A percentile compares a stretch with the other conserved stretches of the same genome.
phyloP scores from a whole-genome alignment of 257 asterid species.

The Cinchona pubescens region DNA sequence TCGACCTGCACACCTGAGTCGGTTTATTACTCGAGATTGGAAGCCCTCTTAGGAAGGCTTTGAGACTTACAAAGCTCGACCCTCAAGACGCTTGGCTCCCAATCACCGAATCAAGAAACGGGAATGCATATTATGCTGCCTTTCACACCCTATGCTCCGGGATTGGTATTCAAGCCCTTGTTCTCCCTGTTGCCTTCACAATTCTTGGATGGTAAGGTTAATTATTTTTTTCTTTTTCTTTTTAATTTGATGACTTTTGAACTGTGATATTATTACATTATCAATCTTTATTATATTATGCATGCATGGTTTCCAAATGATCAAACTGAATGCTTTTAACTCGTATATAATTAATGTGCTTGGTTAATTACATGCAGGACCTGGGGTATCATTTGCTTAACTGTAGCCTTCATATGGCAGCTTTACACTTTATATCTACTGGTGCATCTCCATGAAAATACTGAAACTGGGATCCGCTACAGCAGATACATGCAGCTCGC shows the following conservation, averaged over 20 bases:
- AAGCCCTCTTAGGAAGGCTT: constrained; percentile 71
- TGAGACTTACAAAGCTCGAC: constrained; percentile 67
- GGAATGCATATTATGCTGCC: constrained; percentile 79
- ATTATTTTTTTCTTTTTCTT: too few relatives aligned
- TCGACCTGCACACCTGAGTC: constrained; percentile 46
- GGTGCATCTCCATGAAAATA: constrained; percentile 78
- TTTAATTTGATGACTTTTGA: too few relatives aligned
- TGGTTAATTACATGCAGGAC: too few relatives aligned
- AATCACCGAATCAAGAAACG: constrained; percentile 79
- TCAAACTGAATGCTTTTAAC: not conserved
- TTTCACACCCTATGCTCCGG: constrained; percentile 89
- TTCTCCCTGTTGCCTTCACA: constrained; percentile 88
- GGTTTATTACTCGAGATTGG: constrained; percentile 75
- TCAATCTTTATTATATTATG: not conserved
- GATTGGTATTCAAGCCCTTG: constrained; percentile 85
- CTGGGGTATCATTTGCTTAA: constrained; percentile 66
- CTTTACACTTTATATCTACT: constrained; percentile 68
- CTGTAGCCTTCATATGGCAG: constrained; percentile 83
- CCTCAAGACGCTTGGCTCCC: constrained; percentile 95
- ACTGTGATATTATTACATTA: not conserved
- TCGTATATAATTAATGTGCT: not conserved
- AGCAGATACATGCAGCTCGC: constrained; percentile 89
- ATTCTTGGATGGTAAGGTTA: constrained; percentile 73
- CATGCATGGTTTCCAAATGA: not conserved
- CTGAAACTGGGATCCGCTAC: constrained; percentile 71